phyloP scores from a whole-genome alignment of 1,284 basidiomycete species.

The Acaromyces ingoldii region DNA sequence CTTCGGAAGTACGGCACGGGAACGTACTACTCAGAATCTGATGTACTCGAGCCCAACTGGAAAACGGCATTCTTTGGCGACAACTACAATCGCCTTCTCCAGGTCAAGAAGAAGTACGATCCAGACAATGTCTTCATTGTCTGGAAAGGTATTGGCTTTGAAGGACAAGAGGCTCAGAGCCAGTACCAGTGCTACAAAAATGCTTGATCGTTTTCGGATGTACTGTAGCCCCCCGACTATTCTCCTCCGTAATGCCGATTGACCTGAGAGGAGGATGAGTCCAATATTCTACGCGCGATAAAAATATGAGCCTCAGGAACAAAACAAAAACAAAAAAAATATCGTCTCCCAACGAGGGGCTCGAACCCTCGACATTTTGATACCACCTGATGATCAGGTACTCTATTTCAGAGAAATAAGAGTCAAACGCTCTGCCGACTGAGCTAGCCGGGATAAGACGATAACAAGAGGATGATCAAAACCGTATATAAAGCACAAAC shows the following conservation, averaged over 20 bases:
- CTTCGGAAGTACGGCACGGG: slow-evolving; percentile 13
- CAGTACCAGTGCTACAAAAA: slow-evolving; percentile 10
- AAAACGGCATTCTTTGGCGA: slow-evolving; percentile 14
- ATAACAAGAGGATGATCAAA: too few relatives aligned
- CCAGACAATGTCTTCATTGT: slow-evolving; percentile 14
- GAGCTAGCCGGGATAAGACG: slow-evolving; percentile 49
- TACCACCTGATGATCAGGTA: too few relatives aligned
- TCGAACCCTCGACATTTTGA: slow-evolving; percentile 51
- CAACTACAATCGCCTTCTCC: slow-evolving; percentile 9
- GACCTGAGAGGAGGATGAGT: too few relatives aligned
- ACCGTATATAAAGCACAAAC: too few relatives aligned
- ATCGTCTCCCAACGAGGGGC: slow-evolving; percentile 50
- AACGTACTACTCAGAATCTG: slow-evolving; percentile 11
- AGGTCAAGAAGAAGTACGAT: slow-evolving; percentile 16
- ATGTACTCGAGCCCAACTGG: slow-evolving; percentile 11
- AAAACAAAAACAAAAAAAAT: slow-evolving; percentile 19
- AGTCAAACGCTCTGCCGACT: slow-evolving; percentile 53
- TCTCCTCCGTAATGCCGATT: too few relatives aligned
- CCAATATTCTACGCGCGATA: too few relatives aligned
- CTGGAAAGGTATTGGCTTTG: slow-evolving; percentile 15
- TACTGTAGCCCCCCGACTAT: too few relatives aligned
- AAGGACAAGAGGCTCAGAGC: slow-evolving; percentile 9
- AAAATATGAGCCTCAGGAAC: too few relatives aligned
- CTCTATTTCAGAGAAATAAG: too few relatives aligned
- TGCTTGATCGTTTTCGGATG: too few relatives aligned